Base-by-base conservation (phyloP, 768 basidiomycete genomes). In the Auriculariales sp. region DNA sequence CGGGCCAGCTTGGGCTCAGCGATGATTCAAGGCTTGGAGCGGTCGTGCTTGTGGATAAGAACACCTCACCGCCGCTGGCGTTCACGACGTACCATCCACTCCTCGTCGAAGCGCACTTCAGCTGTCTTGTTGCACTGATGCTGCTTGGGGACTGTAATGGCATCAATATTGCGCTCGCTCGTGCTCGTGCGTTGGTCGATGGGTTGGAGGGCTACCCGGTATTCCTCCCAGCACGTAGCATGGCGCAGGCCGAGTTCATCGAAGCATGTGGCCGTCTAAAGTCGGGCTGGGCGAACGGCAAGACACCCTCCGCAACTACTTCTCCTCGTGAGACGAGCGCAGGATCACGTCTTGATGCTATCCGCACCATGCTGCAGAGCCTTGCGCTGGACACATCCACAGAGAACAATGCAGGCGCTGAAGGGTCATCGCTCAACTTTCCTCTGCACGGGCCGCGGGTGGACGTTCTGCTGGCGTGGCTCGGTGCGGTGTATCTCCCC, bases 61-160 rank as follows among this genome's bases (percentile, higher is more conserved):
- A 56, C 48, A 60, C 58, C 51, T 14, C 52, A 64, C 25, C 53
- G 7, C 77, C 80, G 1, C 63, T 76, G n/a, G 71, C 76, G 58
- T 84, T 86, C 67, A 87, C 90, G 47, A 89, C 90, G 0, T 93
- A 92, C 58, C 90, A 93, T 56, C 90, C 90, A 12, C 73, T 93
- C 48, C 75, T 92, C 46, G 82, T 91, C 51, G 90, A 93, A 60
- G 81, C 87, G 3, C 81, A 86, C 59, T 93, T 83, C 67, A 83
- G 78, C 55, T 70, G 89, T 48, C 71, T 93, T 29, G 70, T 90
- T 53, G 78, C 79, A 55, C 69, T 77, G 34, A 68, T 92, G 51
- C 75, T 93, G 71, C 74, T 90, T 15, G 88, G 80, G 3, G 83
- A 91, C 54, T 79, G 91, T 56, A 57, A 69, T 2, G 63, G 66